Conservation (phyloP, 768 basidiomycete genomes). For the Pleurotus giganteus region DNA sequence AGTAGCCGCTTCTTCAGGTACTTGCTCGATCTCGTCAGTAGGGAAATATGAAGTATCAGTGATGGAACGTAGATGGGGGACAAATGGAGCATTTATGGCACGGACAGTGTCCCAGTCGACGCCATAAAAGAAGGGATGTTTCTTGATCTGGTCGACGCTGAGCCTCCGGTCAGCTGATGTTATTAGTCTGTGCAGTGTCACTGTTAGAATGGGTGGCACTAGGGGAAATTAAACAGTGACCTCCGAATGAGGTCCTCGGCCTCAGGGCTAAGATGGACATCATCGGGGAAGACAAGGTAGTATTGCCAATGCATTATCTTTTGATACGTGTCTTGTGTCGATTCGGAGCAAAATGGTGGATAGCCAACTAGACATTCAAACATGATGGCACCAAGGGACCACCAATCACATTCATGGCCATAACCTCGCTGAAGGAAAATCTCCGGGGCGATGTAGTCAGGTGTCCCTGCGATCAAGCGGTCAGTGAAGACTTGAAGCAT, state of each 20-base stretch:
- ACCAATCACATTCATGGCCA: slow-evolving; percentile 98
- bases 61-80: slow-evolving; percentile 90
- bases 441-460: slow-evolving; percentile 95
- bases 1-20: slow-evolving; percentile 39
- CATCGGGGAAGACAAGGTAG: slow-evolving; percentile 87
- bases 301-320: slow-evolving; percentile 96
- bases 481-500: neutral
- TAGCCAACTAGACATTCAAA: slow-evolving; percentile 98
- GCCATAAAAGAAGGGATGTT: slow-evolving; percentile 91
- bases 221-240: slow-evolving; percentile 23
- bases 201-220: neutral
- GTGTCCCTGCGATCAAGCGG: slow-evolving; percentile 47
- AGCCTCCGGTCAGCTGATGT: slow-evolving; percentile 80
- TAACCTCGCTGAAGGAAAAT: slow-evolving; percentile 98
- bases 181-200: slow-evolving; percentile 55
- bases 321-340: slow-evolving; percentile 95
- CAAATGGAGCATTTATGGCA: slow-evolving; percentile 90
- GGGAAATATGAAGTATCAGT: slow-evolving; percentile 99
- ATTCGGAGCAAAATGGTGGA: slow-evolving; percentile 93
- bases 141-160: slow-evolving; percentile 83
- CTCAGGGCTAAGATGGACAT: slow-evolving; percentile 89
- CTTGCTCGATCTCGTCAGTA: slow-evolving; percentile 89
- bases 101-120: slow-evolving; percentile 92
- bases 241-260: slow-evolving; percentile 85
- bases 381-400: slow-evolving; percentile 98